Percentiles rank a stretch among this genome's conserved stretches.
phyloP scores from a whole-genome alignment of 1,284 basidiomycete species.

The Bjerkandera adusta region DNA sequence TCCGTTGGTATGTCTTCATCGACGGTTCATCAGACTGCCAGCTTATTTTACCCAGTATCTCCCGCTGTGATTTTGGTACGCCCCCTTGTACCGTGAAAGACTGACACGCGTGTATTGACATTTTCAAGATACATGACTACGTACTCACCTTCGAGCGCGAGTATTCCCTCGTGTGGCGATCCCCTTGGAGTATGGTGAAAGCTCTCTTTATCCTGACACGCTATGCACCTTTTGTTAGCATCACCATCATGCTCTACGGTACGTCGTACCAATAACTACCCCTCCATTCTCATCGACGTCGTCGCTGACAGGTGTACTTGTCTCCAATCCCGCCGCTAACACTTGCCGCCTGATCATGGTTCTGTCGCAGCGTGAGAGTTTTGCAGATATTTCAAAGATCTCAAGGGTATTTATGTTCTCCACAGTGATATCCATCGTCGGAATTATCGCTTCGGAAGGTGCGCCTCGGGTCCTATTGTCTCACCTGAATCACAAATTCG shows the following conservation, averaged over 20 bases:
- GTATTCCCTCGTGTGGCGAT: background rate
- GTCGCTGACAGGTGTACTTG: background rate
- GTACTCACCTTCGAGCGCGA: background rate
- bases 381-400: background rate
- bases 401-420: background rate
- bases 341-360: background rate
- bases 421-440: background rate
- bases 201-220: background rate
- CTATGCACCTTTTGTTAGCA: background rate
- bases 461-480: background rate
- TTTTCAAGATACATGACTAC: slow-evolving; percentile 5
- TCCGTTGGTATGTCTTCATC: too few species aligned
- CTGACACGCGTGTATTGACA: too few species aligned
- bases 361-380: background rate
- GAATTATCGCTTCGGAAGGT: background rate
- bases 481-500: too few species aligned
- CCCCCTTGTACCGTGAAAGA: too few species aligned
- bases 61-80: too few species aligned
- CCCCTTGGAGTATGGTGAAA: background rate
- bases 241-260: background rate
- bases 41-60: too few species aligned
- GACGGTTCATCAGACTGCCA: too few species aligned
- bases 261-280: background rate
- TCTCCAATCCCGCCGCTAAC: background rate
- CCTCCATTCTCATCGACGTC: too few species aligned